A percentile compares a stretch with the other conserved stretches of the same genome.
phyloP scores from a whole-genome alignment of 176 grass and related monocot species.

The Cocos nucifera region DNA sequence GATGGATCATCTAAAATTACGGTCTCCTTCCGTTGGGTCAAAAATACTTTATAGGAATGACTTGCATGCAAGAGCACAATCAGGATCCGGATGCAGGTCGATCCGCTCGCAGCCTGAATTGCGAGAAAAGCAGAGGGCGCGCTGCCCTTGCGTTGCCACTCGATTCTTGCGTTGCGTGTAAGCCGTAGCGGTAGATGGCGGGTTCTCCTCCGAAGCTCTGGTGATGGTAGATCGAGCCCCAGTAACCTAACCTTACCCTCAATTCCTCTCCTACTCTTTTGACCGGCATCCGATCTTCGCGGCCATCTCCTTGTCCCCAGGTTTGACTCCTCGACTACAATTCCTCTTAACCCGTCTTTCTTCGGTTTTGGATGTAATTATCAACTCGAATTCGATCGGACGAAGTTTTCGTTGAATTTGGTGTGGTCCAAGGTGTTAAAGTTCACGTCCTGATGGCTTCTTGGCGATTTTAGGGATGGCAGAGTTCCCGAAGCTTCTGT shows the following conservation, averaged over 20 bases:
- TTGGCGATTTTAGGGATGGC: constrained; percentile 19
- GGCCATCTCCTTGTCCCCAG: neutral
- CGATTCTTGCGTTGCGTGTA: constrained; percentile 26
- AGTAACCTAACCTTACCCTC: constrained; percentile 1
- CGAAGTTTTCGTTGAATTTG: neutral
- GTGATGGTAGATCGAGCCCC: neutral
- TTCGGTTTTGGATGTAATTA: neutral
- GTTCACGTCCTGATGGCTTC: neutral
- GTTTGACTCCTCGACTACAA: constrained; percentile 7
- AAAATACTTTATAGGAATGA: too few relatives aligned
- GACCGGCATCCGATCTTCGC: too few relatives aligned
- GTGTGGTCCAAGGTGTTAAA: neutral
- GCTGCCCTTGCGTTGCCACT: too few relatives aligned
- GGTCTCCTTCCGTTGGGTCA: too few relatives aligned
- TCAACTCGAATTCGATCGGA: too few relatives aligned
- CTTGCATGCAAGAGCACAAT: too few relatives aligned
- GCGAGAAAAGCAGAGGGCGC: too few relatives aligned
- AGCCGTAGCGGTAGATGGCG: constrained; percentile 29
- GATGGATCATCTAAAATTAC: too few relatives aligned
- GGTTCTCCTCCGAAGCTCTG: constrained; percentile 8
- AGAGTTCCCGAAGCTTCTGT: constrained; percentile 54
- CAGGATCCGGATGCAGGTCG: too few relatives aligned
- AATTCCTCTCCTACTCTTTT: neutral
- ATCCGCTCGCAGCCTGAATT: too few relatives aligned
- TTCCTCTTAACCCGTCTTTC: neutral